phyloP scores from a whole-genome alignment of 2,329 filamentous ascomycete species.

The Calonectria henricotiae region DNA sequence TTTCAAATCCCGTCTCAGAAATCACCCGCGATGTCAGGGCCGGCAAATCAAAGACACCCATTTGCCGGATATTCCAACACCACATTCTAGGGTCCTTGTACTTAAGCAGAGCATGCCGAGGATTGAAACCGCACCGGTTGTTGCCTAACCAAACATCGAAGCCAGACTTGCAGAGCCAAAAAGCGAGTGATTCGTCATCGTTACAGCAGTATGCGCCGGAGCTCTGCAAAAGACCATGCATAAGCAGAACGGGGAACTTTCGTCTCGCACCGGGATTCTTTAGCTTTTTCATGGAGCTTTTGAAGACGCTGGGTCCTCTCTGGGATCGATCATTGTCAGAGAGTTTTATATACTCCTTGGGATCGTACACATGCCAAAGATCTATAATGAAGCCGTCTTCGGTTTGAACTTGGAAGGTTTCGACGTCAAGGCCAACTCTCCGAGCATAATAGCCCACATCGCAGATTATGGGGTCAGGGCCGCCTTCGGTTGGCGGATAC shows the following conservation, averaged over 20 bases:
- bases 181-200: slow-evolving; percentile 91
- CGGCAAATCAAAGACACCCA: slow-evolving; percentile 91
- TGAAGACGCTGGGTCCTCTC: slow-evolving; percentile 75
- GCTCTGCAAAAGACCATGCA: slow-evolving; percentile 91
- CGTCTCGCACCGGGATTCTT: slow-evolving; percentile 60
- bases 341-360: slow-evolving; percentile 77
- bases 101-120: slow-evolving; percentile 80
- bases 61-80: slow-evolving; percentile 96
- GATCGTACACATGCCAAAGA: slow-evolving; percentile 92
- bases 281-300: slow-evolving; percentile 58
- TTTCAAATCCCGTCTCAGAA: slow-evolving; percentile 85
- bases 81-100: slow-evolving; percentile 92
- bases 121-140: slow-evolving; percentile 89
- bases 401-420: slow-evolving; percentile 88
- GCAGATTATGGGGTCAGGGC: slow-evolving; percentile 83
- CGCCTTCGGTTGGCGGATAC: slow-evolving; percentile 85
- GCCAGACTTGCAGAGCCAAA: slow-evolving; percentile 91
- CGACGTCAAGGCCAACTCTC: slow-evolving; percentile 88
- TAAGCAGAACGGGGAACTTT: slow-evolving; percentile 87
- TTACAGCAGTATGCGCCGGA: slow-evolving; percentile 92
- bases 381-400: slow-evolving; percentile 95
- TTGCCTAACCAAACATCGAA: slow-evolving; percentile 98
- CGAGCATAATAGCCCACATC: slow-evolving; percentile 90
- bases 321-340: slow-evolving; percentile 68
- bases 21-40: slow-evolving; percentile 87